phyloP scores from a whole-genome alignment of 495 filamentous ascomycete genomes.

The Neurospora sp. region DNA sequence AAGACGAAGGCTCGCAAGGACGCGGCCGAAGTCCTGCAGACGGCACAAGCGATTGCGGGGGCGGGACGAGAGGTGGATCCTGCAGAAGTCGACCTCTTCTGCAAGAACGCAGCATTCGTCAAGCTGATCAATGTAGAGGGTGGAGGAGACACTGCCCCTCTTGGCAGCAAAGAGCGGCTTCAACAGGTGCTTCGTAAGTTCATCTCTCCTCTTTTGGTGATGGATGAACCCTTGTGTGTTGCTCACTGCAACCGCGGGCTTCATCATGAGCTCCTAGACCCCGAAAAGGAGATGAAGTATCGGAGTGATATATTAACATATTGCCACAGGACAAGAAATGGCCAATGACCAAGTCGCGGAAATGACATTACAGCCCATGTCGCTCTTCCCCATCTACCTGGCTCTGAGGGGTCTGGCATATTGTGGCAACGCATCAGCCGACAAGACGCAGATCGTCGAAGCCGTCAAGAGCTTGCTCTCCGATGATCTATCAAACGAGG shows the following conservation, averaged over 20 bases:
- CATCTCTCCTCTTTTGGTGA: background rate
- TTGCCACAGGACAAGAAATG: slow-evolving; percentile 26
- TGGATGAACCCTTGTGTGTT: background rate
- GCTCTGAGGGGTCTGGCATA: slow-evolving; percentile 52
- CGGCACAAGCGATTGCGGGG: slow-evolving; percentile 48
- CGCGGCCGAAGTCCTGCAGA: slow-evolving; percentile 60
- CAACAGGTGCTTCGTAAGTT: slow-evolving; percentile 25
- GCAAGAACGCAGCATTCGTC: slow-evolving; percentile 90
- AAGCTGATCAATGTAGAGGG: slow-evolving; percentile 58
- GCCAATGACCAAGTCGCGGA: slow-evolving; percentile 33
- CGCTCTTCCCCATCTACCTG: slow-evolving; percentile 69
- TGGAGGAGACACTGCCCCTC: slow-evolving; percentile 6
- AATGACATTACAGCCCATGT: slow-evolving; percentile 38
- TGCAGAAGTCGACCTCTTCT: slow-evolving; percentile 83
- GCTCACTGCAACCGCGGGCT: background rate
- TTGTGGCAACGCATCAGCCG: slow-evolving; percentile 26
- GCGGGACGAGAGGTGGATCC: slow-evolving; percentile 46
- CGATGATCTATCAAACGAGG: background rate
- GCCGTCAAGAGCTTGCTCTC: slow-evolving; percentile 29
- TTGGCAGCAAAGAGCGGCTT: slow-evolving; percentile 16
- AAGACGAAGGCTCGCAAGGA: slow-evolving; percentile 80
- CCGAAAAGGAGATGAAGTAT: background rate
- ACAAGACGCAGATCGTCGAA: slow-evolving; percentile 30
- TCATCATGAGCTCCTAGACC: background rate
- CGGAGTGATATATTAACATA: slow-evolving; percentile 5